phyloP scores from a whole-genome alignment of 1,284 basidiomycete genomes.

The Neonothopanus nambi region DNA sequence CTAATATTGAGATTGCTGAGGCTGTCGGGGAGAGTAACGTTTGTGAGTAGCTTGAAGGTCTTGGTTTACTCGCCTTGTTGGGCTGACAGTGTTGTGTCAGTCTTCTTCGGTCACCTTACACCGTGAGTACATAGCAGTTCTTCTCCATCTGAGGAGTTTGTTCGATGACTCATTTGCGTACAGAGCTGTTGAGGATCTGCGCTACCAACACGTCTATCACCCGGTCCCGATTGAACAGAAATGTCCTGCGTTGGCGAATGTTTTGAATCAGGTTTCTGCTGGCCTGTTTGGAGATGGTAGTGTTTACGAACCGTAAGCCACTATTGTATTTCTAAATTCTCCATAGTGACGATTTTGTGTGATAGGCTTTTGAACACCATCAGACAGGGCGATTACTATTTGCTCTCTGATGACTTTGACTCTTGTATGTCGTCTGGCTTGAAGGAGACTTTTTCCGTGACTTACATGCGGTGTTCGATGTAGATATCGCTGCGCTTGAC shows the following conservation, averaged over 20 bases:
- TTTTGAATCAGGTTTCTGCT: slow-evolving; percentile 69
- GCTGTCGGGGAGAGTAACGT: slow-evolving; percentile 62
- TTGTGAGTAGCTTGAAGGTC: slow-evolving; percentile 47
- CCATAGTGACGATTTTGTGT: slow-evolving; percentile 22
- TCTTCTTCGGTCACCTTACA: slow-evolving; percentile 84
- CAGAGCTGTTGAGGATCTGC: slow-evolving; percentile 75
- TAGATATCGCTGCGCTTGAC: slow-evolving; percentile 76
- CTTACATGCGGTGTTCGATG: too few species aligned
- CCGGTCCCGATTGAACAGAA: slow-evolving; percentile 78
- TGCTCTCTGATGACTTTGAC: slow-evolving; percentile 88
- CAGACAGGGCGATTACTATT: slow-evolving; percentile 77
- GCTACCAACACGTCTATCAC: slow-evolving; percentile 83
- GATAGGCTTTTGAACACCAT: slow-evolving; percentile 71
- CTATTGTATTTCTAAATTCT: slow-evolving; percentile 1
- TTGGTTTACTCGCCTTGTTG: not conserved
- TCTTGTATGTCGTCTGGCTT: slow-evolving; percentile 63
- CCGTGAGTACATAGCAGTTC: slow-evolving; percentile 41
- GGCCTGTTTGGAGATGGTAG: slow-evolving; percentile 77
- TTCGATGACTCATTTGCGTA: not conserved
- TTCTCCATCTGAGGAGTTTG: not conserved
- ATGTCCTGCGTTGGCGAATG: slow-evolving; percentile 75
- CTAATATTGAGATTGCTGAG: slow-evolving; percentile 94
- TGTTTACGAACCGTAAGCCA: slow-evolving; percentile 75
- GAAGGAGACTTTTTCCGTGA: slow-evolving; percentile 4
- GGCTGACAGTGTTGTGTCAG: slow-evolving; percentile 35